A percentile compares a stretch with the other conserved stretches of the same genome.
phyloP scores from a whole-genome alignment of 768 basidiomycete species.

The Mycena capillaripes region DNA sequence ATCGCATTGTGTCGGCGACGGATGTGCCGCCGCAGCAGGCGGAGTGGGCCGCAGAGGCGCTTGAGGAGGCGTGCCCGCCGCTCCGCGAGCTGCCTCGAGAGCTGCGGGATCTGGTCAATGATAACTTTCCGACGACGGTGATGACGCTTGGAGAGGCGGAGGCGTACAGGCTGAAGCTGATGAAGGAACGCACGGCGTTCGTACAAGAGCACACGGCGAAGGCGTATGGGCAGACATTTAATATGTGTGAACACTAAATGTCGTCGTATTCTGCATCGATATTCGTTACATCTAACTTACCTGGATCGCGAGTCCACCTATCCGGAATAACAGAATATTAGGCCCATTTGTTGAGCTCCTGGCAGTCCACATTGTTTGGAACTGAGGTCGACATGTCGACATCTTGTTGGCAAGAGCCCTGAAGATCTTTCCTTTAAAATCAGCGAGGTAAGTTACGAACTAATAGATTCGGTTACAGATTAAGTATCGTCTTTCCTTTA shows the following conservation, averaged over 20 bases:
- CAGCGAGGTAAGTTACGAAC: no score
- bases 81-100: constrained; percentile 15
- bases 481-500: no score
- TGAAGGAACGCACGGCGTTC: constrained; percentile 39
- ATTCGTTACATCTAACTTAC: no score
- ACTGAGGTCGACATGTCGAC: no score
- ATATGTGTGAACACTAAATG: constrained; percentile 33
- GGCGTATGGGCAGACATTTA: constrained; percentile 24
- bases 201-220: constrained; percentile 19
- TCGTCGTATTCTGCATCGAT: no score
- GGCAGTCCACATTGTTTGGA: no score
- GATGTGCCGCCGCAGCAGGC: constrained; percentile 49
- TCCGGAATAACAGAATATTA: no score
- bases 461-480: no score
- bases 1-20: constrained; percentile 45
- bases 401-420: no score
- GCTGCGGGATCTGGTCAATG: constrained; percentile 23
- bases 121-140: constrained; percentile 14
- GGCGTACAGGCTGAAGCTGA: constrained; percentile 30
- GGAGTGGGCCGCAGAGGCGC: constrained; percentile 41
- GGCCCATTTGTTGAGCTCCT: no score
- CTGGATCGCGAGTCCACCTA: no score
- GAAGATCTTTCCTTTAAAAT: no score
- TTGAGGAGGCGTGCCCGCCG: constrained; percentile 20
- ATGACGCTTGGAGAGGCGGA: constrained; percentile 32